Base-by-base conservation (phyloP, 2,329 filamentous ascomycete species). In the Plectosphaerella sp. region DNA sequence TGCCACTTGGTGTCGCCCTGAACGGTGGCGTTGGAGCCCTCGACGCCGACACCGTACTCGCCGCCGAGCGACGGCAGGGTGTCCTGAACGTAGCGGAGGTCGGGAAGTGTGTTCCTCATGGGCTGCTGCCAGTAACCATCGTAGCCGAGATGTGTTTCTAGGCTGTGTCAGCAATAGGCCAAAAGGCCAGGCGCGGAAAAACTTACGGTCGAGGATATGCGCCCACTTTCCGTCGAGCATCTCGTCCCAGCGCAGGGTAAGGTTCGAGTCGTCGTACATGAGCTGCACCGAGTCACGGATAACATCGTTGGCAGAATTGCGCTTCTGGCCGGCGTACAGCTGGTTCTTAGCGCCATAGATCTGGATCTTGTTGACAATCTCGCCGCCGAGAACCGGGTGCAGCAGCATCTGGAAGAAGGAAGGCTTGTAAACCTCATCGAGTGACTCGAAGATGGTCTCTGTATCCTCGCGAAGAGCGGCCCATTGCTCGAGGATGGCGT, bases 21-120 rank as follows among this genome's bases (percentile, higher is more conserved):
- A 6, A 88, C 79, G 1, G 82, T 83, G 1, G 83, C 86, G 56
- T 88, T 87, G 54, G 76, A 79, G 1, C 80, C 84, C 62, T 89
- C 84, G 2, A 87, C 75, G 1, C 80, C 72, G 45, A 90, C 71
- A 20, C 84, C 83, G 51, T 89, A 71, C 50, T 84, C 75, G 8
- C 86, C 86, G 1, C 80, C 77, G 6, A 88, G 70, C 5, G 79
- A 78, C 12, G 75, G 75, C 49, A 86, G 80, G 2, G 73, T 67
- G 2, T 73, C 74, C 62, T 86, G 81, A 1, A 86, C 80, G 57
- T 80, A 85, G 5, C 76, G 69, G 56, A 88, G 73, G 8, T 80
- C 76, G 0, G 86, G 84, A 1, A 87, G 75, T 0, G 78, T 78
- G 61, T 89, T 87, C 35, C 84, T 74, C 86, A 88, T 88, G 1